These are phyloP conservation scores for Lasiosphaeris hirsuta DNA, from an alignment of 495 filamentous ascomycete species.

Conservation along the genomic window DNA sequence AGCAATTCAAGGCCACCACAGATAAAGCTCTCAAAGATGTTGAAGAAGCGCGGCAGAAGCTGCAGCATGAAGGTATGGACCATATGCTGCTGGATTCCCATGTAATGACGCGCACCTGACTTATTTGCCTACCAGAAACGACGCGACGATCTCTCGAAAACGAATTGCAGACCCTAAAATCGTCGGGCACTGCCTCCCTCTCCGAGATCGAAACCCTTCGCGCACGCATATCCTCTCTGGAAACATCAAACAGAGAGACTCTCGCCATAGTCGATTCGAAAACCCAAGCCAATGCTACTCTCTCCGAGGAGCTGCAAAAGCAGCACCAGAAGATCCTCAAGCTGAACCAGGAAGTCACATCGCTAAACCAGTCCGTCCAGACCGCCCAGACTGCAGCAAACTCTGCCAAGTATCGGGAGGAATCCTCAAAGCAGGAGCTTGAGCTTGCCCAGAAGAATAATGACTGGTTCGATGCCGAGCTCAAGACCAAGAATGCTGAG, in stretches of 20 bases:
- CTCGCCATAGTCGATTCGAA: constrained; percentile 85
- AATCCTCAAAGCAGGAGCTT: constrained; percentile 82
- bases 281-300: constrained; percentile 75
- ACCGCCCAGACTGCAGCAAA: constrained; percentile 70
- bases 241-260: constrained; percentile 87
- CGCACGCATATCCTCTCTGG: constrained; percentile 76
- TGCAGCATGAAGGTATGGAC: constrained; percentile 74
- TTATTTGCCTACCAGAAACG: constrained; percentile 27
- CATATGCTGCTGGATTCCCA: neutral
- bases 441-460: constrained; percentile 81
- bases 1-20: constrained; percentile 70
- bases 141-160: constrained; percentile 58
- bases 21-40: constrained; percentile 81
- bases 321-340: constrained; percentile 86
- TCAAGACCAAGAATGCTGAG: constrained; percentile 83
- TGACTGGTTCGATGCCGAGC: constrained; percentile 86
- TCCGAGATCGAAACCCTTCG: constrained; percentile 75
- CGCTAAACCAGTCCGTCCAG: constrained; percentile 77
- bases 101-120: constrained; percentile 6
- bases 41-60: constrained; percentile 70
- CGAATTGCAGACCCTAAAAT: constrained; percentile 76
- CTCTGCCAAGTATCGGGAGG: constrained; percentile 80
- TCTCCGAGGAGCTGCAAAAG: constrained; percentile 79
- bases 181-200: constrained; percentile 67
- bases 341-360: constrained; percentile 72